phyloP scores from a whole-genome alignment of 106 monocot species.

The Phalaenopsis equestris region DNA sequence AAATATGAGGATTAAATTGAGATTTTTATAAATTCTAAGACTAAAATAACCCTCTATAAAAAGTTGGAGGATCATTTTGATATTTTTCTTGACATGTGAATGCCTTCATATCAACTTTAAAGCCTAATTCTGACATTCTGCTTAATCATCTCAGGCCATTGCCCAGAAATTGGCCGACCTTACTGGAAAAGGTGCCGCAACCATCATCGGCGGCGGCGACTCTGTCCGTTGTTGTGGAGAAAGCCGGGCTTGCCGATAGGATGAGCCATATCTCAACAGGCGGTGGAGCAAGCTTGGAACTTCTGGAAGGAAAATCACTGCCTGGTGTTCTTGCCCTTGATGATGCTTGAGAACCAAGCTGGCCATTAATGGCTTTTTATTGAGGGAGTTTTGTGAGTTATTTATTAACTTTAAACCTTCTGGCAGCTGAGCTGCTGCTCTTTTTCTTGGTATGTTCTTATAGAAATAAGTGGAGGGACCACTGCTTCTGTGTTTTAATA shows the following conservation, averaged over 20 bases:
- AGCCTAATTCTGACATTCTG: not conserved
- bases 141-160: constrained; percentile 31
- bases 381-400: too few relatives aligned
- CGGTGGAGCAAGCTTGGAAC: constrained; percentile 59
- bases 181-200: constrained; percentile 34
- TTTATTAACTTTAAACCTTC: too few relatives aligned
- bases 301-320: constrained; percentile 52
- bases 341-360: constrained; percentile 28
- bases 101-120: not conserved
- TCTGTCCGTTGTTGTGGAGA: constrained; percentile 59
- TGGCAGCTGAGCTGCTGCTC: too few relatives aligned
- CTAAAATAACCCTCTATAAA: too few relatives aligned
- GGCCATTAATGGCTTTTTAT: too few relatives aligned
- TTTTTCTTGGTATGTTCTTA: too few relatives aligned
- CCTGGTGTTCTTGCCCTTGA: constrained; percentile 63
- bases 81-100: too few relatives aligned
- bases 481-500: too few relatives aligned
- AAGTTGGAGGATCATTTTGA: too few relatives aligned
- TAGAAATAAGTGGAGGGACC: too few relatives aligned
- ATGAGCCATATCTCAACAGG: constrained; percentile 73
- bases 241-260: constrained; percentile 49
- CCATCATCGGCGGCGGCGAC: constrained; percentile 58
- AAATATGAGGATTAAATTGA: too few relatives aligned
- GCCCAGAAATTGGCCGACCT: constrained; percentile 61
- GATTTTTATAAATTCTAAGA: too few relatives aligned